phyloP scores from a whole-genome alignment of 2,329 filamentous ascomycete genomes.

The Trichoderma lentiforme region DNA sequence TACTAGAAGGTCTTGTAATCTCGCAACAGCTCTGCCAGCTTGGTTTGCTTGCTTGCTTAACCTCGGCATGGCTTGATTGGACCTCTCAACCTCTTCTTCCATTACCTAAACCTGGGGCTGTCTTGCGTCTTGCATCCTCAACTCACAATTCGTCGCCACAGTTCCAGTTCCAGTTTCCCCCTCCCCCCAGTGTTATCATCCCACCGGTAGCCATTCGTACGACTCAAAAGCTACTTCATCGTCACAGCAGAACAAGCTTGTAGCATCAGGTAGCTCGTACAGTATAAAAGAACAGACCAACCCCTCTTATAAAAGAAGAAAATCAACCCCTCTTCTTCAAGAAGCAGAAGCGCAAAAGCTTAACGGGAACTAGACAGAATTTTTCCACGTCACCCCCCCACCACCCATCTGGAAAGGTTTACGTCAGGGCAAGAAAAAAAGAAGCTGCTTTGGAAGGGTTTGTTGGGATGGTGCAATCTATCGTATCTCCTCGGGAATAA shows the following conservation, averaged over 20 bases:
- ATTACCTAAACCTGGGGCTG: background rate
- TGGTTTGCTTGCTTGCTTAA: background rate
- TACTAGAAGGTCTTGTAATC: background rate
- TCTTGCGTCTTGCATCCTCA: no score
- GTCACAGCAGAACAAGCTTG: background rate
- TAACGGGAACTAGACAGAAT: background rate
- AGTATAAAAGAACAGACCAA: background rate
- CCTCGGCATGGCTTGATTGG: background rate
- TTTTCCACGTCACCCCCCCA: background rate
- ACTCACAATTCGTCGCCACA: no score
- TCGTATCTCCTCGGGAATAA: background rate
- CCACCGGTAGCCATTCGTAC: background rate
- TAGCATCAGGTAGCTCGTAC: background rate
- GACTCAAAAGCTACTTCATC: background rate
- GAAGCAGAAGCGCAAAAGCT: background rate
- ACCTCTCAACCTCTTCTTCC: background rate
- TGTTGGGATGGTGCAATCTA: background rate
- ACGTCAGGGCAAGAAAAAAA: background rate
- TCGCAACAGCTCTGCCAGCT: background rate
- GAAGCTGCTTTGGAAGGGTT: background rate
- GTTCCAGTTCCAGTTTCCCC: background rate
- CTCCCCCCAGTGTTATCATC: background rate
- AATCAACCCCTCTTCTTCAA: background rate
- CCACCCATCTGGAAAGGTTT: background rate
- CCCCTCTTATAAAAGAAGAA: no score